Conservation (phyloP, 1,284 basidiomycete species). For the Xerocomus tenax region DNA sequence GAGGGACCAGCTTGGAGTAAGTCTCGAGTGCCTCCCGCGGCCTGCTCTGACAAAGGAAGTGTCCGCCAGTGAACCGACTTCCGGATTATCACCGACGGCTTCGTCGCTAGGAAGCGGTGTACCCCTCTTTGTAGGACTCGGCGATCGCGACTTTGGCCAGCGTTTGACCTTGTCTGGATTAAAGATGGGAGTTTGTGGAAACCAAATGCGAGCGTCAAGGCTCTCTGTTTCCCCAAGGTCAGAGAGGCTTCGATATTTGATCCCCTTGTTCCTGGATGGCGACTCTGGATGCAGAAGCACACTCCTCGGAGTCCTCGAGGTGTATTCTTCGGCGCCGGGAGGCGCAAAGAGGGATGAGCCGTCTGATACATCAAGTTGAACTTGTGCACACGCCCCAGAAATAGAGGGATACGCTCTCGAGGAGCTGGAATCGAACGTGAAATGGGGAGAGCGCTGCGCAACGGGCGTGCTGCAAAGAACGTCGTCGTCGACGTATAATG, state of each 20-base stretch:
- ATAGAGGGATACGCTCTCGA: constrained; percentile 14
- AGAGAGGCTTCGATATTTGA: constrained; percentile 20
- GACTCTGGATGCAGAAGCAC: constrained; percentile 8
- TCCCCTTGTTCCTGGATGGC: constrained; percentile 11
- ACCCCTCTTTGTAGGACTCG: constrained; percentile 18
- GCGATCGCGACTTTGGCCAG: constrained; percentile 16
- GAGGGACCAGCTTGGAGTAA: constrained; percentile 20
- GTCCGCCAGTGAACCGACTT: background rate
- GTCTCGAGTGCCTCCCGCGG: constrained; percentile 20
- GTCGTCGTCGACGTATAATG: constrained; percentile 18
- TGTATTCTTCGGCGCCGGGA: constrained; percentile 10
- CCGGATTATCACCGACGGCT: background rate
- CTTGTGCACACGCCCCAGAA: background rate
- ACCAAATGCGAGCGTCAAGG: constrained; percentile 27
- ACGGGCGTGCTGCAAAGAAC: constrained; percentile 5
- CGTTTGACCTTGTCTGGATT: constrained; percentile 25
- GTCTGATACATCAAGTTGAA: constrained; percentile 7
- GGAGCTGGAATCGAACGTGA: constrained; percentile 12
- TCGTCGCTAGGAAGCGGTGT: background rate
- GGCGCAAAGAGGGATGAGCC: constrained; percentile 1
- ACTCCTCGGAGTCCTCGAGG: constrained; percentile 4
- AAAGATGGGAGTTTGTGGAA: constrained; percentile 22
- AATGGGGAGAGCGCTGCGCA: constrained; percentile 10
- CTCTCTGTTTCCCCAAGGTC: constrained; percentile 13
- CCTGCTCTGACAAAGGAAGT: constrained; percentile 19